phyloP scores from a whole-genome alignment of 371 early-diverging fungal genomes.

The Zychaea mexicana region DNA sequence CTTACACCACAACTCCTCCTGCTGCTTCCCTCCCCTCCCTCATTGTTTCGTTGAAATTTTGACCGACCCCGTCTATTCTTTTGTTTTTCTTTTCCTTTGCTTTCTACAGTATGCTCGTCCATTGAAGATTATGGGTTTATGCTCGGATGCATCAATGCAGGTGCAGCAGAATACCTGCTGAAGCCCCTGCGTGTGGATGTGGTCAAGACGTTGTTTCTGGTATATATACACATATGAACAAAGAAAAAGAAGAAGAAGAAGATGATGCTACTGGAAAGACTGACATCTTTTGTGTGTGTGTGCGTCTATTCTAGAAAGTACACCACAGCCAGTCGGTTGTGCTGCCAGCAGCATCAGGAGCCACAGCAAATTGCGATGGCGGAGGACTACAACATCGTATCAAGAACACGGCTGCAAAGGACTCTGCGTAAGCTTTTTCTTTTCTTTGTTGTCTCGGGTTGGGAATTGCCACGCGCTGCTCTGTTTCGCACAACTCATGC shows the following conservation, averaged over 20 bases:
- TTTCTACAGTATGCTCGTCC: slow-evolving; percentile 33
- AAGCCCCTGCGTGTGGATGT: slow-evolving; percentile 54
- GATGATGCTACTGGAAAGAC: too few relatives aligned
- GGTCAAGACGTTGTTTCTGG: slow-evolving; percentile 58
- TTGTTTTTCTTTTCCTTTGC: slow-evolving; percentile 14
- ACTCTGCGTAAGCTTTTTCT: slow-evolving; percentile 23
- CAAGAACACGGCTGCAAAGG: slow-evolving; percentile 25
- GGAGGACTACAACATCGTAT: slow-evolving; percentile 21
- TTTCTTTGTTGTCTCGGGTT: neutral
- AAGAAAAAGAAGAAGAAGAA: neutral
- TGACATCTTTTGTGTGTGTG: neutral
- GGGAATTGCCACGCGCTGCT: too few relatives aligned
- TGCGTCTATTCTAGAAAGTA: slow-evolving; percentile 11
- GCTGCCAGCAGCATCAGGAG: neutral
- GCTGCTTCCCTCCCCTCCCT: neutral
- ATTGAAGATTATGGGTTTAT: slow-evolving; percentile 34
- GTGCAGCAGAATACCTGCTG: slow-evolving; percentile 57
- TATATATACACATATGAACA: slow-evolving; percentile 18
- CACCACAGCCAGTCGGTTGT: slow-evolving; percentile 12
- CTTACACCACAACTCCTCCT: too few relatives aligned
- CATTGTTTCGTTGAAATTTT: slow-evolving; percentile 6
- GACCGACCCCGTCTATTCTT: slow-evolving; percentile 12
- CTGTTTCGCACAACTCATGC: too few relatives aligned
- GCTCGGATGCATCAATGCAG: slow-evolving; percentile 53
- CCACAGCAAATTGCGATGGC: too few relatives aligned